Evolutionary conservation across 2,329 filamentous ascomycete genomes (phyloP).

Genomic region (Diaporthe aspalathi): DNA sequence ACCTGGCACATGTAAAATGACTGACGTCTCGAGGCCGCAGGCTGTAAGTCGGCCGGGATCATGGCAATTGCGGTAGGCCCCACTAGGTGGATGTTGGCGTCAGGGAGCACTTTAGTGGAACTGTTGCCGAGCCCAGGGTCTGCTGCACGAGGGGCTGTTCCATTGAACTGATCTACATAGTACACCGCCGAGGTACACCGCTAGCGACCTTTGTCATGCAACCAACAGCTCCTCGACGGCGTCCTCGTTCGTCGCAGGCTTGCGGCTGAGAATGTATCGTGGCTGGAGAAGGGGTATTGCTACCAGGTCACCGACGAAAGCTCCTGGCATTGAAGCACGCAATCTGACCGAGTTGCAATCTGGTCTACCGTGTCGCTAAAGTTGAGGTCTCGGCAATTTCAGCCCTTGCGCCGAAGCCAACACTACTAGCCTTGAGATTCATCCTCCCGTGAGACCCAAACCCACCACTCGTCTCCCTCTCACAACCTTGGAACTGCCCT

Average conservation of each 20-base stretch:
- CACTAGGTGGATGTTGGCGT: slow-evolving; percentile 13
- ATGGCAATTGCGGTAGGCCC: background rate
- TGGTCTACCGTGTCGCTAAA: slow-evolving; percentile 6
- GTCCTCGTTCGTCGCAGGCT: background rate
- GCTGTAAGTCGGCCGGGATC: slow-evolving; percentile 7
- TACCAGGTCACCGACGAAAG: background rate
- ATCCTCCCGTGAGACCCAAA: slow-evolving; percentile 28
- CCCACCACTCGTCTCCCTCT: slow-evolving; percentile 11
- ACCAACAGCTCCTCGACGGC: background rate
- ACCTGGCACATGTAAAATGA: background rate
- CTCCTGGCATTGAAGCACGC: background rate
- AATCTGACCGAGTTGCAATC: slow-evolving; percentile 10
- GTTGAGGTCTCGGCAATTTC: slow-evolving; percentile 25
- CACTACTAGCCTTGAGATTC: background rate
- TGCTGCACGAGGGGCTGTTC: background rate
- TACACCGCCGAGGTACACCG: too few species aligned
- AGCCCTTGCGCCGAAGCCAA: slow-evolving; percentile 13
- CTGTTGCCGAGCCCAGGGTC: slow-evolving; percentile 5
- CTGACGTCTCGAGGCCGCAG: background rate
- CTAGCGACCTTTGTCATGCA: background rate
- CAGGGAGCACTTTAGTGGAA: background rate
- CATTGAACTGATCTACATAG: background rate
- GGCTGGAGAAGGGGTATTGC: background rate
- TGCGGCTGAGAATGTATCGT: background rate
- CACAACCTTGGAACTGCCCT: background rate